Base-by-base conservation (phyloP, 371 early-diverging fungal genomes). In the Haplosporangium sp. region DNA sequence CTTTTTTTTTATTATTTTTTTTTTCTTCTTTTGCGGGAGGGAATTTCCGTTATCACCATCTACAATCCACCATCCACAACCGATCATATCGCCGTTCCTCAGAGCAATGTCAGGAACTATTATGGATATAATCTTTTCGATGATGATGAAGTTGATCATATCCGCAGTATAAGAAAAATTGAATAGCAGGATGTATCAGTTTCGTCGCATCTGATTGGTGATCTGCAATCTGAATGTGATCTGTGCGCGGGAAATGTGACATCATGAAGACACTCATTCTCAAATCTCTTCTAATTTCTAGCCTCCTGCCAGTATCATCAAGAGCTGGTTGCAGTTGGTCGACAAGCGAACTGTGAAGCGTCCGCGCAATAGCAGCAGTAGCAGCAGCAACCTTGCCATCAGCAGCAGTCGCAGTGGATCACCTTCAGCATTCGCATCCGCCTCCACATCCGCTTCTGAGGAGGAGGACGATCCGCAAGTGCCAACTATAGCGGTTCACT, bases 401-500 rank as follows among this genome's bases (percentile, higher is more conserved):
- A 29, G 29, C 29, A 29, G 4, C 29, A 29, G 29, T 29, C 29
- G 75, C 41, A 62, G 81, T 47, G 72, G 83, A 62, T 82, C 76
- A 21, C 73, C 47, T 52, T 59, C 64, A 38, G 29, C 29, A 29
- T 29, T 29, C 52, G 53, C 73, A 36, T 70, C 85, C 55, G 73
- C 67, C n/a, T 61, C 18, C 59, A 48, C 48, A 20, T 38, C 47
- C 0, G 60, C 71, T 6, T 69, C 67, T 55, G 62, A 75, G 38
- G 73, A 79, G 42, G 72, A 83, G 43, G 69, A 80, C 20, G 73
- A 80, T 11, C 41, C 46, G 8, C 56, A 67, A 7, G 75, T 67
- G 5, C 89, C 85, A 13, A 90, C 92, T 0, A 90, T 95, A 57
- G 95, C 94, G 2, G 92, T 94, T 6, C 95, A 95, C 70, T 95